Percentiles rank a stretch among this genome's conserved stretches.
Evolutionary conservation across 2,329 filamentous ascomycete species (phyloP).

Genomic region (Colletotrichum abscissum): DNA sequence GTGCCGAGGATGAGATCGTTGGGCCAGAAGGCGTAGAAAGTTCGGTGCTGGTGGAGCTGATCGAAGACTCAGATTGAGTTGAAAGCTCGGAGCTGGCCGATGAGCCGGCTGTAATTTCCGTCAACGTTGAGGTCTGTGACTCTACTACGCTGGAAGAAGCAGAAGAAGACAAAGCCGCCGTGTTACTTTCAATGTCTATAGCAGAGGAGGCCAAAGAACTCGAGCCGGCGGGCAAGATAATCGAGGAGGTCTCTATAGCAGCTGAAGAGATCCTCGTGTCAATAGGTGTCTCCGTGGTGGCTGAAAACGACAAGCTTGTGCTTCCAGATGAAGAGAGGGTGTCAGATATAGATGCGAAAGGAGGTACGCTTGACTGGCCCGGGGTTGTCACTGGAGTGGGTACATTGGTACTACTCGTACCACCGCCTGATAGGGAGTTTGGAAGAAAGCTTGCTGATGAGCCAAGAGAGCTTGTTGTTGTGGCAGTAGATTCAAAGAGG

Average conservation of each 20-base stretch:
- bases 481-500: too few relatives aligned
- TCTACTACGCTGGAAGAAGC: background rate
- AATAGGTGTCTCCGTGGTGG: too few relatives aligned
- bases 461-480: too few relatives aligned
- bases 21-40: background rate
- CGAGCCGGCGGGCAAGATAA: background rate
- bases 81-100: background rate
- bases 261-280: background rate
- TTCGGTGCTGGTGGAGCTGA: background rate
- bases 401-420: too few relatives aligned
- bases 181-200: background rate
- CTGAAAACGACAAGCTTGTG: background rate
- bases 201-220: background rate
- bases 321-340: background rate
- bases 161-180: background rate
- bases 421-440: too few relatives aligned
- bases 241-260: background rate
- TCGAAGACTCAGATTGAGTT: background rate
- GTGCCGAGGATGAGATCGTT: background rate
- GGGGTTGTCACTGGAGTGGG: background rate
- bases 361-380: background rate
- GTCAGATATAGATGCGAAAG: background rate
- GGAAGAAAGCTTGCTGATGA: too few relatives aligned
- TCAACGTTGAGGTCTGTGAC: background rate
- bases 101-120: background rate